These are phyloP conservation scores for Saccharomycopsis amapae DNA, from an alignment of 805 yeast genomes.

Conservation along the genomic window DNA sequence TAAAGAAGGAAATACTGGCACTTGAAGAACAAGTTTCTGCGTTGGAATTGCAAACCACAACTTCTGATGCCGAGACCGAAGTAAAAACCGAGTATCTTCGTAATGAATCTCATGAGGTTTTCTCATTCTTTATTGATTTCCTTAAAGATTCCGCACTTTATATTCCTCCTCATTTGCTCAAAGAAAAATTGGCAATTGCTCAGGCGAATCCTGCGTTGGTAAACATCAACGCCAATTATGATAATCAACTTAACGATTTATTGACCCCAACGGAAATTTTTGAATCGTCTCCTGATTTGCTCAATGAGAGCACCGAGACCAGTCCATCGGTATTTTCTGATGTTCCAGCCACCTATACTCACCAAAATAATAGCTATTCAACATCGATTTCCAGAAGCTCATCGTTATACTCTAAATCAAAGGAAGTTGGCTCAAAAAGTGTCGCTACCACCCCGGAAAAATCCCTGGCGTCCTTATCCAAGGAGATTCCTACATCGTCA, in stretches of 20 bases:
- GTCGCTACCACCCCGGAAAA: constrained; percentile 5
- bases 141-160: constrained; percentile 14
- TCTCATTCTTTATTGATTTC: constrained; percentile 8
- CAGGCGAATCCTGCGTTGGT: constrained; percentile 4
- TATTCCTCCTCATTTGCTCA: constrained; percentile 15
- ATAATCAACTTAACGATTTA: constrained; percentile 6
- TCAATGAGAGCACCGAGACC: constrained; percentile 7
- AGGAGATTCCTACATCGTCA: background rate
- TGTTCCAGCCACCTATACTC: constrained; percentile 14
- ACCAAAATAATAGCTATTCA: constrained; percentile 18
- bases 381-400: constrained; percentile 18
- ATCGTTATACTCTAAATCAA: constrained; percentile 15
- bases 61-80: constrained; percentile 2
- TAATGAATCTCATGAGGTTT: background rate
- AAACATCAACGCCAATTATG: constrained; percentile 3
- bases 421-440: background rate
- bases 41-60: background rate
- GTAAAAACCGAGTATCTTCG: background rate
- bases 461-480: background rate
- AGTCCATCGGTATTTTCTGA: constrained; percentile 17
- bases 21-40: constrained; percentile 1
- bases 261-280: background rate
- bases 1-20: constrained; percentile 3
- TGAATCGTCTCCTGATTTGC: constrained; percentile 12
- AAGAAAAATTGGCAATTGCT: constrained; percentile 13